phyloP scores from a whole-genome alignment of 768 basidiomycete species.

The Boletales sp. region DNA sequence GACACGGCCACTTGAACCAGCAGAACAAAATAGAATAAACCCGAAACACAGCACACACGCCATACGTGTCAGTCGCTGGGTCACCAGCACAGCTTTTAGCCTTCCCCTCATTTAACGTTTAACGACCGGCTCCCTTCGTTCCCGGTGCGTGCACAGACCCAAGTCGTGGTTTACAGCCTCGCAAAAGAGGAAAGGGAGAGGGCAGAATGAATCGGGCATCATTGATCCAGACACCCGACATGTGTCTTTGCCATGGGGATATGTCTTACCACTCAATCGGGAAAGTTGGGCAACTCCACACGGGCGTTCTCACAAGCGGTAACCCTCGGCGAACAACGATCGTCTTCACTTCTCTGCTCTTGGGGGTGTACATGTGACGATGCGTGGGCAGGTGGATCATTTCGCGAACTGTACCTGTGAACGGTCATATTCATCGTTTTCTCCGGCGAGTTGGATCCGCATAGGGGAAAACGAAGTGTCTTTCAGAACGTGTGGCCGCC shows the following conservation, averaged over 20 bases:
- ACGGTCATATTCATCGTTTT: slow-evolving; percentile 6
- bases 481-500: slow-evolving; percentile 1
- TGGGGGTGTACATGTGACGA: slow-evolving; percentile 2
- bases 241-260: not conserved
- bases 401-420: slow-evolving; percentile 20
- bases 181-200: too few relatives aligned
- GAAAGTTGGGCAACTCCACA: not conserved
- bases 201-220: too few relatives aligned
- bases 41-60: not conserved
- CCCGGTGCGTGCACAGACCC: not conserved
- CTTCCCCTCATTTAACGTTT: not conserved
- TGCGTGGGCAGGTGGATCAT: slow-evolving; percentile 17
- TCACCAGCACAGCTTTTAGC: not conserved
- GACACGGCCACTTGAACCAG: not conserved
- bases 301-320: not conserved
- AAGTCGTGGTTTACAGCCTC: not conserved
- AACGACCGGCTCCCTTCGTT: too few relatives aligned
- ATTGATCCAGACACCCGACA: not conserved
- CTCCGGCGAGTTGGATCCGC: slow-evolving; percentile 3
- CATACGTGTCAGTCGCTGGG: not conserved
- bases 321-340: slow-evolving; percentile 9
- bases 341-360: slow-evolving; percentile 3
- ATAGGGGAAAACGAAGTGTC: slow-evolving; percentile 3
- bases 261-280: not conserved
- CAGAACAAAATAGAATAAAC: not conserved